Evolutionary conservation across 345 rosid genomes (phyloP).

Genomic region (Geranium rotundifolium): DNA sequence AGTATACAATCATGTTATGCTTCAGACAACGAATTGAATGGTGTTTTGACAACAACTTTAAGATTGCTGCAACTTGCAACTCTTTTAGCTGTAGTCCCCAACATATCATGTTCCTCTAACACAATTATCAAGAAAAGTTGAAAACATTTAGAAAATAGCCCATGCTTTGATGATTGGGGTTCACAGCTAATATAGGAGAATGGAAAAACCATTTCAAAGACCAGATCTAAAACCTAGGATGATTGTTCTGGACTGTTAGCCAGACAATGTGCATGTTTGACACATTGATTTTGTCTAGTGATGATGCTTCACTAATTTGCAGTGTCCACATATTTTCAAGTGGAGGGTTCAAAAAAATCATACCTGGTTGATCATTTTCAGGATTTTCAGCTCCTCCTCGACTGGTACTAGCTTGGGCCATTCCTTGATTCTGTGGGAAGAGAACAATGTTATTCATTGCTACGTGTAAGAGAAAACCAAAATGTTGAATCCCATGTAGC

Average conservation of each 20-base stretch:
- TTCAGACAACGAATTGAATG: too few relatives aligned
- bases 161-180: background rate
- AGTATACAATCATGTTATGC: too few relatives aligned
- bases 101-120: background rate
- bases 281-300: too few relatives aligned
- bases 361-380: slow-evolving; percentile 41
- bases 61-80: background rate
- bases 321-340: too few relatives aligned
- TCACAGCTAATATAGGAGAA: background rate
- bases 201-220: background rate
- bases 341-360: slow-evolving; percentile 5
- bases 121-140: background rate
- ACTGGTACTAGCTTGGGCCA: slow-evolving; percentile 37
- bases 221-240: background rate
- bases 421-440: slow-evolving; percentile 36
- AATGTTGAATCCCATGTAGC: background rate
- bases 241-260: too few relatives aligned
- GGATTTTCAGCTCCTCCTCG: slow-evolving; percentile 35
- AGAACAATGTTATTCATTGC: background rate
- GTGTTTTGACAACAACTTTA: too few relatives aligned
- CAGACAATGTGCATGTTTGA: too few relatives aligned
- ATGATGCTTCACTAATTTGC: too few relatives aligned
- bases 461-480: background rate
- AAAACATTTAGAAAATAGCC: background rate
- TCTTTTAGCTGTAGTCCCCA: background rate